These are phyloP conservation scores for Auricularia heimuer DNA, from an alignment of 768 basidiomycete genomes.

Conservation along the genomic window DNA sequence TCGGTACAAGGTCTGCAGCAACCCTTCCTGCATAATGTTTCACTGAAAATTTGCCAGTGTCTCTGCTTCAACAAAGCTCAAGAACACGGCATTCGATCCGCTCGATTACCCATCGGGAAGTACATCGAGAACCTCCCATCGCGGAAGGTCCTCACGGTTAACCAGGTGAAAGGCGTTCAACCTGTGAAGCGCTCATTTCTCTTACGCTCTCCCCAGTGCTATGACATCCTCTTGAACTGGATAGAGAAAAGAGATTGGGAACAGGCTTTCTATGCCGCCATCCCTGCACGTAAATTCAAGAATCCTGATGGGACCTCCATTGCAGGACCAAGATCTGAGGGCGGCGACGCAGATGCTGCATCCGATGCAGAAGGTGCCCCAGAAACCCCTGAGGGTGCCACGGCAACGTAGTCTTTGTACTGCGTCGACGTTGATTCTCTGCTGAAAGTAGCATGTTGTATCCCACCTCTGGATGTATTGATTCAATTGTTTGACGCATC, in stretches of 20 bases:
- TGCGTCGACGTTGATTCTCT: too few species aligned
- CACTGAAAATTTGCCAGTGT: slow-evolving; percentile 38
- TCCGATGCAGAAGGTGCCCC: too few species aligned
- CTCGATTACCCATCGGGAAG: slow-evolving; percentile 89
- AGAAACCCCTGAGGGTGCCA: too few species aligned
- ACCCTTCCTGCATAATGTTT: neutral
- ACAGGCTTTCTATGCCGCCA: slow-evolving; percentile 74
- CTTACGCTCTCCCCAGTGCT: slow-evolving; percentile 31
- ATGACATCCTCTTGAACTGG: slow-evolving; percentile 88
- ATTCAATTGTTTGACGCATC: too few species aligned
- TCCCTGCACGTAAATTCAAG: slow-evolving; percentile 86
- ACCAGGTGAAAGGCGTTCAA: slow-evolving; percentile 45
- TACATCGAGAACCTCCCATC: slow-evolving; percentile 77
- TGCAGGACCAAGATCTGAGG: neutral
- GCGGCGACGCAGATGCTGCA: neutral
- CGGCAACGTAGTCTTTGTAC: too few species aligned
- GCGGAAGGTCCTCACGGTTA: slow-evolving; percentile 93
- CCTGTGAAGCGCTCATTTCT: neutral
- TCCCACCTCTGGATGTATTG: too few species aligned
- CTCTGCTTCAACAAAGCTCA: slow-evolving; percentile 83
- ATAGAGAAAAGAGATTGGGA: slow-evolving; percentile 82
- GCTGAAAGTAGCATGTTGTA: too few species aligned
- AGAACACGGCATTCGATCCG: slow-evolving; percentile 64
- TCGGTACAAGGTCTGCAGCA: slow-evolving; percentile 66
- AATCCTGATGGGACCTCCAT: slow-evolving; percentile 7